Evolutionary conservation across 495 filamentous ascomycete genomes (phyloP), one percentile per base, ranked within the genome.

Genomic region (Aspergillus conjunctus): DNA sequence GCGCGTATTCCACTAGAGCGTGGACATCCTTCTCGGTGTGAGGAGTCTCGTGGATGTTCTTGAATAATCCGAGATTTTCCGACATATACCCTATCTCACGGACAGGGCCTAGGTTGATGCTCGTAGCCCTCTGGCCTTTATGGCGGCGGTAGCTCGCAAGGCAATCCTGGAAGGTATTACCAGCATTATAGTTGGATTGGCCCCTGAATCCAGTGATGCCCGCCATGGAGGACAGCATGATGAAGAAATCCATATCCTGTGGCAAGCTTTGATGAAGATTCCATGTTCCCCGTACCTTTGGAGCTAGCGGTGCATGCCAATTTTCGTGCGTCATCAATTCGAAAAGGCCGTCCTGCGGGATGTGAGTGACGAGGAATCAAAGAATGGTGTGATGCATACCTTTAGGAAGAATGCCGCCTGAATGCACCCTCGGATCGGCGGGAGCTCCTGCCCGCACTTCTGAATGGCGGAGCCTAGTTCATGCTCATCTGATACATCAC

Each of bases 201-300:
- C 49, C 22, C 3, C 4, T 22, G 2, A 10, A 33, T 4, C 83
- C 83, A 0, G 77, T 54, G 32, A 83, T 70, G 17, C 79, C 80
- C 0, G 74, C 62, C 0, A 76, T 67, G 0, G 84, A 87, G 0
- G 81, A 81, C 0, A 84, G 61, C 51, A 81, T 73, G 33, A 84
- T 70, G 61, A 86, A 84, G 68, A 84, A 85, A 67, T 82, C 78
- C 18, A 66, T 44, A 21, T 46, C 59, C 5, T 50, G 50, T 1
- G 68, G 65, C 4, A 88, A 76, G 3, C 68, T 62, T 39, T 81
- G 67, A 68, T 88, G 84, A 32, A 88, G 79, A 66, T 87, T 83
- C 69, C 66, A 74, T 0, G 76, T 71, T 3, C 79, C 81, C 4
- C 69, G 54, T 3, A 77, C 74, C 58, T 83, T 83, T 37, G 80